phyloP scores from a whole-genome alignment of 768 basidiomycete species.

The Russula griseocarnosa region DNA sequence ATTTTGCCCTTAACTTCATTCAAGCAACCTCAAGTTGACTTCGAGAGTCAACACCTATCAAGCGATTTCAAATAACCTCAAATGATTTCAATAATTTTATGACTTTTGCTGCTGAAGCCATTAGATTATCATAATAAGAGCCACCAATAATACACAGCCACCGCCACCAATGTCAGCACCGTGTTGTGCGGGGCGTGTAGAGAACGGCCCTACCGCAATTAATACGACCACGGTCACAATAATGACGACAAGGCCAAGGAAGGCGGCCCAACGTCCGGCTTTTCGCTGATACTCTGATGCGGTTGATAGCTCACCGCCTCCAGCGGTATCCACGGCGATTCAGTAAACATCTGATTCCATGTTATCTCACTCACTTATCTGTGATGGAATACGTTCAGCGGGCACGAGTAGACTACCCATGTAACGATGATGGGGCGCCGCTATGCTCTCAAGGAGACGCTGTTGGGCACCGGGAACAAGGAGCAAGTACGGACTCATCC shows the following conservation, averaged over 20 bases:
- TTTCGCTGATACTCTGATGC: conserved; percentile 93
- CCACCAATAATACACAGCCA: background rate
- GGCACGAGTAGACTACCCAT: no score
- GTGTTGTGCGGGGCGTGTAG: background rate
- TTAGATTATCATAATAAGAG: conserved; percentile 23
- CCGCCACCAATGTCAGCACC: background rate
- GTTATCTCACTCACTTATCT: no score
- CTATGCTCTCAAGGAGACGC: no score
- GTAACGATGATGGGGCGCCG: no score
- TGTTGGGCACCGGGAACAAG: no score
- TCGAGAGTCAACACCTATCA: no score
- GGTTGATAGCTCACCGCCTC: conserved; percentile 81
- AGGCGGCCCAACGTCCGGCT: conserved; percentile 86
- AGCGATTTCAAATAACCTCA: no score
- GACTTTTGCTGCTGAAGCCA: background rate
- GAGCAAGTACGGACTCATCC: no score
- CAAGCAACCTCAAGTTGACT: no score
- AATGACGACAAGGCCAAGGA: conserved; percentile 82
- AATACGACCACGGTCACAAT: conserved; percentile 87
- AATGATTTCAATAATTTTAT: no score
- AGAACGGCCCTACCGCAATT: conserved; percentile 71
- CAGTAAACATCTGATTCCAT: conserved; percentile 92
- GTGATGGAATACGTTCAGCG: background rate
- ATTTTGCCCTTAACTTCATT: no score
- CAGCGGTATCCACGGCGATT: conserved; percentile 74